Base-by-base conservation (phyloP, 805 yeast species). In the Danielozyma ontarioensis region DNA sequence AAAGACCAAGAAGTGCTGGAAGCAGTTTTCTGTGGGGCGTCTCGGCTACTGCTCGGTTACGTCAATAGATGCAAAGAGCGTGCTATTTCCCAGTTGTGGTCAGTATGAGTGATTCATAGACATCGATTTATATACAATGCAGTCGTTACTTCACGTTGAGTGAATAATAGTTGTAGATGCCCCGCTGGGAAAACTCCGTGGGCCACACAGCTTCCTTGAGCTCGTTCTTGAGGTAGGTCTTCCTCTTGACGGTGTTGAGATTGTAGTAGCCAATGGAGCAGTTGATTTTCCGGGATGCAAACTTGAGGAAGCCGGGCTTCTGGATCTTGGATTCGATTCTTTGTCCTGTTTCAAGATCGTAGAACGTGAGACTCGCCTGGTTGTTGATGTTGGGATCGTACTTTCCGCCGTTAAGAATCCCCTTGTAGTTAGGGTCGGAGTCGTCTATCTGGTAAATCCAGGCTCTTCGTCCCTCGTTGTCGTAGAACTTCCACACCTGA, bases 381-480 rank as follows among this genome's bases (percentile, higher is more conserved):
- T 28, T 36, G n/a, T n/a, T n/a, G 10, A 32, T 31, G 16, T 28
- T 39, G 2, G 23, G 25, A 7, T 6, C 22, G 35, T 32, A 24
- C 40, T 19, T 35, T 27, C 31, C 18, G 2, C 36, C 35, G 29
- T 45, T 47, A 14, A 57, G 24, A 19, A 62, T 50, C 15, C 54
- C 41, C 27, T 56, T 48, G 34, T 61, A 62, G 10, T 61, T 55
- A 2, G 62, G 55, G 34, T 61, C 64, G 1, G 39, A 29, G 12
- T 56, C 43, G 13, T 50, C 46, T 15, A 64, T 57, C 48, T 71
- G 75, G 55, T 78, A 81, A 13, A 87, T 54, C 95, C 96, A 87
- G 10, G 85, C 80, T 40, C 96, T 68, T 40, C 95, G 68, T 4
- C 95, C 94, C 44, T 76, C 79, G 36, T 74, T 70, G 44, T 74